Conservation (phyloP, 2,329 filamentous ascomycete species). For the Talaromyces sp. region DNA sequence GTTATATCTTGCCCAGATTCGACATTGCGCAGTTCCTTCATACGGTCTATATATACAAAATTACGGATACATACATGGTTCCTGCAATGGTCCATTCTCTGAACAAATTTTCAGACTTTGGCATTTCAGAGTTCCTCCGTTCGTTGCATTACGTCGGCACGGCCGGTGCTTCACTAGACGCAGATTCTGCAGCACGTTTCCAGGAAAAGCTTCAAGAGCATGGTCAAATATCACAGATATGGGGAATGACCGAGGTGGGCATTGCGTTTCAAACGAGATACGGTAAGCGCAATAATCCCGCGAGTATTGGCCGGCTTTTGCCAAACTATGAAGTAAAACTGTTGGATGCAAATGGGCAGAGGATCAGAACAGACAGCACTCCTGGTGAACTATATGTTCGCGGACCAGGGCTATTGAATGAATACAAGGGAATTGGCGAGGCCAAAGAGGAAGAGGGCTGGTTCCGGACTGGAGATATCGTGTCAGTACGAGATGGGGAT, state of each 20-base stretch:
- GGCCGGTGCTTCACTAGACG: constrained; percentile 47
- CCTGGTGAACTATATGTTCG: constrained; percentile 40
- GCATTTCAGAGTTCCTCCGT: constrained; percentile 25
- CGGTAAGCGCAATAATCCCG: constrained; percentile 36
- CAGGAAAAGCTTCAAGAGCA: constrained; percentile 34
- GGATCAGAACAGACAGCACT: constrained; percentile 22
- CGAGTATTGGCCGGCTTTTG: constrained; percentile 44
- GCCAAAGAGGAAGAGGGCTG: constrained; percentile 34
- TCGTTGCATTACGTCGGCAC: constrained; percentile 42
- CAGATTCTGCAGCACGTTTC: constrained; percentile 35
- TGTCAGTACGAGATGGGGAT: constrained; percentile 28
- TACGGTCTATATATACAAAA: constrained; percentile 35
- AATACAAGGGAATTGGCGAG: constrained; percentile 31
- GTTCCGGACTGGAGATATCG: constrained; percentile 42
- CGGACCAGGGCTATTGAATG: constrained; percentile 28
- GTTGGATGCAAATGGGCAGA: constrained; percentile 26
- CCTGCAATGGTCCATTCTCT: constrained; percentile 41
- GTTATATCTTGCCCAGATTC: constrained; percentile 46
- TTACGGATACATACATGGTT: constrained; percentile 46
- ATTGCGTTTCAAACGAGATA: constrained; percentile 37
- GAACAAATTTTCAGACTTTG: constrained; percentile 22
- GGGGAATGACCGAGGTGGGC: constrained; percentile 53
- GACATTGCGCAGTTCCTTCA: constrained; percentile 36
- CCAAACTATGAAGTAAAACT: constrained; percentile 37
- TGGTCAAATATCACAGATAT: constrained; percentile 44